Base-by-base conservation (phyloP, 495 filamentous ascomycete genomes). In the Podospora didyma region DNA sequence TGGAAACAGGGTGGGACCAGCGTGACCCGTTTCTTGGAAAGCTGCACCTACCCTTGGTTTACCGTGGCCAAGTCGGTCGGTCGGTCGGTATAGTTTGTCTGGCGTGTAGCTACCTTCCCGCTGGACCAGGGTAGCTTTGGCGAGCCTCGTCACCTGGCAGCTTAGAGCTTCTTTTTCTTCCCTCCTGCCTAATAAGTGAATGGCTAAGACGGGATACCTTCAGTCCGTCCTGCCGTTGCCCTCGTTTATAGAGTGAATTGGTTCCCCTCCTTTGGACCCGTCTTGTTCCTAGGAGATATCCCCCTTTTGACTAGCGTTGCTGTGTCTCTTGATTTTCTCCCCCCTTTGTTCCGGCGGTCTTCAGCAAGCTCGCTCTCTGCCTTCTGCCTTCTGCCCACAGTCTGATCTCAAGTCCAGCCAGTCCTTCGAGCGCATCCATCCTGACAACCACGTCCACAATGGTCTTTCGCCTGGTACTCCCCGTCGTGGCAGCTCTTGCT, bases 401-500 rank as follows among this genome's bases (percentile, higher is more conserved):
- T 17, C 2, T 37, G 9, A 2, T 16, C 16, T 37, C n/a, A 17
- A 16, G 14, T 42, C n/a, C 14, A 42, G 12, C 12, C 9, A 14
- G n/a, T 16, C 26, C 10, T 14, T 14, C 6, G 7, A n/a, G 7
- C 41, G 17, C 35, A 2, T 7, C 31, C 12, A 44, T 42, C 12
- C 12, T 16, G 20, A 42, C 17, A 53, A 37, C 19, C 28, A 41
- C 26, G 22, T 35, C 44, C 51, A 46, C 51, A 22, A 69, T 60
- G 60, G 51, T 49, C 46, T 19, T 22, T 35, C 51, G 31, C 54
- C 31, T 41, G 19, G 4, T 3, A 9, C 53, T 59, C 35, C 53
- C 49, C 39, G 46, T 53, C 21, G 52, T 61, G 14, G 61, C 63
- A 16, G 58, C 51, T 11, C 50, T 75, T 35, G 67, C 69, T 35